Base-by-base conservation (phyloP, 179 eudicot species). In the Carnegiea gigantea region DNA sequence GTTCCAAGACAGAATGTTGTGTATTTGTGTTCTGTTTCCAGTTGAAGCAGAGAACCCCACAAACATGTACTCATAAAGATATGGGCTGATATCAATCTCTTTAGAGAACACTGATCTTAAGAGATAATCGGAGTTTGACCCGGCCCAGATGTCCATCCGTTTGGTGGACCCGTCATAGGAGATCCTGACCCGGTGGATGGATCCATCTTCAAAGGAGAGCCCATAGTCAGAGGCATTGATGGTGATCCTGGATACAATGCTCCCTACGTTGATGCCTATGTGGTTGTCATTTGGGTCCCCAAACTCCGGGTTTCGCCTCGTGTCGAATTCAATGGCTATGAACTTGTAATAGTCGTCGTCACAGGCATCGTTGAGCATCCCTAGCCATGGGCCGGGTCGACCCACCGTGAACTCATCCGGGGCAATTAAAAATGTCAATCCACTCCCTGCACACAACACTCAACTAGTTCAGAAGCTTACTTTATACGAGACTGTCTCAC, bases 401-500 rank as follows among this genome's bases (percentile, higher is more conserved):
- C 97, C 97, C 14, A 92, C 94, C 0, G 97, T 93, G 86, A 93
- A 90, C 90, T 93, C 95, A n/a, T 93, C 94, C 1, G 97, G 95
- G n/a, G 89, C 91, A 4, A 93, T 88, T 49, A 93, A 76, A 79
- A 93, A 93, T 49, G 93, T 92, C 49, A 93, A 87, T 10, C 97
- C 97, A 76, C 94, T 91, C 17, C 93, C 95, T 62, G 93, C 84
- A 77, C 15, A 23, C 36, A 36, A 36, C n/a, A 12, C 36, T 0
- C 2, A 10, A 18, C 62, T 13, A 60, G 36, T 68, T 30, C 28
- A 26, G 24, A 4, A 21, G 36, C 36, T 33, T 33, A 33, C 1
- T 33, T 33, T 33, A 3, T 33, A 33, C 3, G 36, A 1, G 36
- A 3, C 36, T 33, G 36, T 33, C 36, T 33, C 36, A 33, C 36